A percentile compares a stretch with the other conserved stretches of the same genome.
Evolutionary conservation across 257 asterid species (phyloP).

Genomic region (Penstemon eatonii): DNA sequence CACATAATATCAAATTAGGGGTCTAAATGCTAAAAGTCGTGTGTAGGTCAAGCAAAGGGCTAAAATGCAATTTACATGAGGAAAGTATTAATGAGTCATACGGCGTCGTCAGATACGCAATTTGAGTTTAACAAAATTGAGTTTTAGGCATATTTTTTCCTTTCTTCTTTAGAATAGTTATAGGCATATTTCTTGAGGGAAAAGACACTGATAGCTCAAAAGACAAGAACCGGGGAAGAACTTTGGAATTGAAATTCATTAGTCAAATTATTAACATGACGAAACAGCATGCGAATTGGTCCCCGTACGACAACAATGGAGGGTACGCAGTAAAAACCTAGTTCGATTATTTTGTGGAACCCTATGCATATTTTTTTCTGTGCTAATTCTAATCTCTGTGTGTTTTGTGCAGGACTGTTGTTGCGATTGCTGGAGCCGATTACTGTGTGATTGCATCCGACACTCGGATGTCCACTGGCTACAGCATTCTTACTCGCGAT

Average conservation of each 20-base stretch:
- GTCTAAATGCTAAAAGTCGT: no score
- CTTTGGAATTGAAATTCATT: slow-evolving; percentile 19
- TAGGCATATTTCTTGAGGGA: slow-evolving; percentile 28
- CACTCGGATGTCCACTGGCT: slow-evolving; percentile 89
- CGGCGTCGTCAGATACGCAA: slow-evolving; percentile 19
- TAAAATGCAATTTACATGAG: not conserved
- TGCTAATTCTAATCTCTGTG: slow-evolving; percentile 3
- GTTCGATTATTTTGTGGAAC: slow-evolving; percentile 9
- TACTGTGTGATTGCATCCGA: slow-evolving; percentile 96
- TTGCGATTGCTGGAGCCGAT: slow-evolving; percentile 91
- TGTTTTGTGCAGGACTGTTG: slow-evolving; percentile 65
- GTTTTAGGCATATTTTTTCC: not conserved
- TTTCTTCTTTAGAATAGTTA: no score
- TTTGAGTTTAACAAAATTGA: no score
- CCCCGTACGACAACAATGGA: slow-evolving; percentile 98
- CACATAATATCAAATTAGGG: no score
- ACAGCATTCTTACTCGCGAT: slow-evolving; percentile 82
- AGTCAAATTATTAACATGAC: slow-evolving; percentile 44
- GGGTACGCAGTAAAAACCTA: slow-evolving; percentile 57
- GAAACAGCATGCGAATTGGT: slow-evolving; percentile 83
- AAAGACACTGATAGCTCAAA: slow-evolving; percentile 26
- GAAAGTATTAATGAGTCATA: no score
- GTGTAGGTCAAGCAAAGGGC: not conserved
- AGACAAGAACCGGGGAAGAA: not conserved
- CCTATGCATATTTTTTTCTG: not conserved